Base-by-base conservation (phyloP, 495 filamentous ascomycete genomes). In the Penicillium malachiteum region DNA sequence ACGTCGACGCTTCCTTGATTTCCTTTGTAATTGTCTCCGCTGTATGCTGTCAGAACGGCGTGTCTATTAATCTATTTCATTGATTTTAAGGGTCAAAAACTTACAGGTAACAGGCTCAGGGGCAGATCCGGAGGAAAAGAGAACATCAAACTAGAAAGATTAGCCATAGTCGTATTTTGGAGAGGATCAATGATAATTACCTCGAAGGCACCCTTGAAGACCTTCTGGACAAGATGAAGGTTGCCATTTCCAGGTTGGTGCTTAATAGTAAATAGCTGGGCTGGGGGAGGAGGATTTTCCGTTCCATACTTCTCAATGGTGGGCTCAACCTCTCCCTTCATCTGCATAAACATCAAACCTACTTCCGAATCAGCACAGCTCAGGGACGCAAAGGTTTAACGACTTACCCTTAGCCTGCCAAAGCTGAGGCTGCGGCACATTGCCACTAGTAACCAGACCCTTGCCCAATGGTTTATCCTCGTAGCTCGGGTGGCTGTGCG, bases 151-250 rank as follows among this genome's bases (percentile, higher is more conserved):
- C 79, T 94, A 52, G 17, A 41, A 47, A 26, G 13, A 60, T 65
- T 10, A 64, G 63, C 38, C 21, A 55, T 5, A 8, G 11, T 1
- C 1, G 32, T 14, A 26, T 18, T 17, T 5, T 3, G 21, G 1
- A n/a, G 16, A 5, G 17, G 8, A 2, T 26, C 21, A 26, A 26
- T 26, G 21, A 26, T 40, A 12, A 21, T 43, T 75, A 84, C 81
- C 77, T 89, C 90, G 67, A 97, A 98, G 18, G 85, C 63, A 1
- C 95, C 95, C 65, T 89, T 83, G 67, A 97, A 98, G 3, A 92
- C 81, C 71, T 96, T 97, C 70, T 98, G 93, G 38, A 97, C 82
- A 45, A 95, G 76, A 56, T 98, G 94, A 4, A 91, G 61, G 63
- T 97, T 97, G 12, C 93, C 95, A 16, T 73, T 46, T 11, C 84